Base-by-base conservation (phyloP, 176 grass and related monocot genomes). In the Avena sativa region DNA sequence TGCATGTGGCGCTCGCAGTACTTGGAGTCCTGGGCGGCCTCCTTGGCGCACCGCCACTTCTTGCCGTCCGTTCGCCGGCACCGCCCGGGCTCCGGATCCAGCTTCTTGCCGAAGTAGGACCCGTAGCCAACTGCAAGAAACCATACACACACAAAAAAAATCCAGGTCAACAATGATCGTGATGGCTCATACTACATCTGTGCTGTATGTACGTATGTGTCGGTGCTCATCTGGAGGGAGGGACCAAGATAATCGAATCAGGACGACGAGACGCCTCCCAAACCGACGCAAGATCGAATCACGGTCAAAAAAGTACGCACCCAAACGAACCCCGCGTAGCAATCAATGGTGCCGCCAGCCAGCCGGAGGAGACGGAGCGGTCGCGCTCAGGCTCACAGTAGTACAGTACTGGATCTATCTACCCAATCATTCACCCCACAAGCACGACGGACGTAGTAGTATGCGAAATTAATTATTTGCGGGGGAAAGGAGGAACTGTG, bases 1-100 rank as follows among this genome's bases (percentile, higher is more conserved):
- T 98, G 95, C 93, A 98, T 98, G 91, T 98, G 95, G 83, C 96
- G 93, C 86, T 98, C 91, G 84, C 96, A 98, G 86, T 98, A 98
- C 90, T 95, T 95, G 63, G 96, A 98, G 77, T 98, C 96, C 36
- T 88, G 93, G 4, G 88, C 87, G 48, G 96, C 91, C 86, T 94
- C 90, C 93, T 98, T 98, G 50, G 96, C 75, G 83, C 95, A 98
- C 86, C 95, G 91, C 95, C 95, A 98, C 87, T 98, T 98, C 87
- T 97, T 97, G n/a, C 95, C 95, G 71, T 97, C 95, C n/a, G 95
- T 97, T 62, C 95, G 90, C 57, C 95, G 92, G 93, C 95, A 97
- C 75, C 95, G 87, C 32, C 95, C 95, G 5, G 95, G 93, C 86
- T 98, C 95, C 40, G 93, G 93, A 60, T 97, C 95, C 74, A 97